Conservation (phyloP, 805 yeast species). For the Kodamaea neixiangensis region DNA sequence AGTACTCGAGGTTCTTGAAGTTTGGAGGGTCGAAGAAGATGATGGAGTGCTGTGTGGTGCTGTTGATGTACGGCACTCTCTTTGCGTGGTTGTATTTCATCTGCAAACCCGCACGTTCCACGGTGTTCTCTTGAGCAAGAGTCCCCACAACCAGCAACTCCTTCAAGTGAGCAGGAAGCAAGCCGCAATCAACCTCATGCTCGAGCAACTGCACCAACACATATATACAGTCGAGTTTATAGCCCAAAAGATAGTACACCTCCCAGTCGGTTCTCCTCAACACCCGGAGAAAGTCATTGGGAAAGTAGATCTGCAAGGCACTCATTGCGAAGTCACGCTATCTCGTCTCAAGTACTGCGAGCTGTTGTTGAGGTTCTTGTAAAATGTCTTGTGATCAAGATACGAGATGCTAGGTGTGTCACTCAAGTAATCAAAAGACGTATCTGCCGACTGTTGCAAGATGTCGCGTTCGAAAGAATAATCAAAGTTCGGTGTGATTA, state of each 20-base stretch:
- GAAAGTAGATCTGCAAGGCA: conserved; percentile 35
- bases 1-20: conserved; percentile 70
- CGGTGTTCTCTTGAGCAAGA: neutral
- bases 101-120: neutral
- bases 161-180: neutral
- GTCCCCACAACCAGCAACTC: conserved; percentile 5
- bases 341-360: conserved; percentile 45
- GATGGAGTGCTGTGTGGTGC: conserved; percentile 14
- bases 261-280: conserved; percentile 10
- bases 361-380: conserved; percentile 39
- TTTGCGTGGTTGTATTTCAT: neutral
- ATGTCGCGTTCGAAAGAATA: conserved; percentile 10
- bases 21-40: conserved; percentile 71
- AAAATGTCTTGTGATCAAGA: conserved; percentile 21
- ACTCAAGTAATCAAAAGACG: neutral
- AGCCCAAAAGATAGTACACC: conserved; percentile 25
- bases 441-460: conserved; percentile 3
- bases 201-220: conserved; percentile 10
- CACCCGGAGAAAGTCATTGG: conserved; percentile 28
- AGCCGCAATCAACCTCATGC: neutral
- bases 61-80: conserved; percentile 7
- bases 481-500: neutral
- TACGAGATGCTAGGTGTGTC: conserved; percentile 2
- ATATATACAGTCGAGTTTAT: conserved; percentile 21
- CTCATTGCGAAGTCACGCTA: conserved; percentile 32